Conservation (phyloP, 164 flowering plant genomes). For the Malania oleifera region DNA sequence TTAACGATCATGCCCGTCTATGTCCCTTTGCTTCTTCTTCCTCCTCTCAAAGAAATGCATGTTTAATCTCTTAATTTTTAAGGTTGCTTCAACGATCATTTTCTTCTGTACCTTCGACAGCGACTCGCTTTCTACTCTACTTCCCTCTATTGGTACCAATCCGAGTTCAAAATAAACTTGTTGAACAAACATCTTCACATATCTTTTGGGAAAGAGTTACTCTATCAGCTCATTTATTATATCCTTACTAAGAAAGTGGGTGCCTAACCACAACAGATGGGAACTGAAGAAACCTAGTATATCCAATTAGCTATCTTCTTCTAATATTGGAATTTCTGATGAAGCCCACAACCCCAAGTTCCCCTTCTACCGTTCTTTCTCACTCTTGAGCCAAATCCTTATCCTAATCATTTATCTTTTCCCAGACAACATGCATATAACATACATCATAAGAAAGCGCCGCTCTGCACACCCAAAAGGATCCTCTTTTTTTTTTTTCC, state of each 20-base stretch:
- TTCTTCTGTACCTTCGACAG: not conserved
- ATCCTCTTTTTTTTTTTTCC: too few species aligned
- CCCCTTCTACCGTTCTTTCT: not conserved
- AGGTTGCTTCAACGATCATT: too few species aligned
- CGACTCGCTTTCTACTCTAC: slow-evolving; percentile 1
- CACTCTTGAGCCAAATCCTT: too few species aligned
- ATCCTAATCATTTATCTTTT: too few species aligned
- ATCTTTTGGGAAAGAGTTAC: slow-evolving; percentile 6
- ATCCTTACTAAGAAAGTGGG: not conserved
- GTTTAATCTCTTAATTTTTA: too few species aligned
- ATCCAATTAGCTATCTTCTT: slow-evolving; percentile 16
- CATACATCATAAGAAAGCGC: too few species aligned
- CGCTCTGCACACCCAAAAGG: too few species aligned
- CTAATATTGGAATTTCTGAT: slow-evolving; percentile 26
- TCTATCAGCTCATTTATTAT: slow-evolving; percentile 25
- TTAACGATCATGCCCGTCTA: too few species aligned
- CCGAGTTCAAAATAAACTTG: slow-evolving; percentile 9
- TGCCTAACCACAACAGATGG: slow-evolving; percentile 15
- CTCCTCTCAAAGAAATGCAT: too few species aligned
- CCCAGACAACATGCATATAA: too few species aligned
- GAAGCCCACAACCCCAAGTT: slow-evolving; percentile 11
- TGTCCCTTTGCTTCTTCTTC: slow-evolving; percentile 7
- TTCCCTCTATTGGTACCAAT: slow-evolving; percentile 24
- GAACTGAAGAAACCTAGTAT: slow-evolving; percentile 6
- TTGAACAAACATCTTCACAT: not conserved